Evolutionary conservation across 805 yeast species (phyloP).

Genomic region (Yarrowia sp.): DNA sequence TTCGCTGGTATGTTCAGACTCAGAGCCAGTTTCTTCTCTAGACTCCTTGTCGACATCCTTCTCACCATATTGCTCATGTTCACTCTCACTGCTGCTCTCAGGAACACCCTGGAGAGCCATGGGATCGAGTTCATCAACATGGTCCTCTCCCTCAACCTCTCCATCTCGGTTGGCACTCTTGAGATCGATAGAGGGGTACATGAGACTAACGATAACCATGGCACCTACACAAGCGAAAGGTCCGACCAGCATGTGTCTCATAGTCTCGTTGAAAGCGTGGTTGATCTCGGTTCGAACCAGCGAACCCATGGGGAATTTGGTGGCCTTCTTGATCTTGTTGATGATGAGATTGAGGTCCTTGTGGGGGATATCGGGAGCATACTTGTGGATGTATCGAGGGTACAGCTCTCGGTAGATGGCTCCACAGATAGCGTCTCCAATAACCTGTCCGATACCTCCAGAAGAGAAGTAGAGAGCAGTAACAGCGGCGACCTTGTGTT

Average conservation of each 20-base stretch:
- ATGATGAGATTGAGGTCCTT: slow-evolving; percentile 19
- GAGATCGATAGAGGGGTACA: slow-evolving; percentile 15
- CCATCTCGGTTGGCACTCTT: not conserved
- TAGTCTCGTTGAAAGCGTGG: slow-evolving; percentile 31
- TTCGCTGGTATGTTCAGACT: not conserved
- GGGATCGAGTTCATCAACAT: not conserved
- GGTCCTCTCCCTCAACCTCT: not conserved
- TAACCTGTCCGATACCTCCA: slow-evolving; percentile 20
- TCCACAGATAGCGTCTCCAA: slow-evolving; percentile 26
- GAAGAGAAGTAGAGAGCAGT: slow-evolving; percentile 13
- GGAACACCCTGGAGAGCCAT: slow-evolving; percentile 1
- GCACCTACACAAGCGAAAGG: slow-evolving; percentile 26
- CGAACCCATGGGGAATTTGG: slow-evolving; percentile 33
- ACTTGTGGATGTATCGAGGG: slow-evolving; percentile 32
- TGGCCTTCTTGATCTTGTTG: slow-evolving; percentile 34
- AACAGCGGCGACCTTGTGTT: slow-evolving; percentile 23
- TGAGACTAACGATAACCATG: slow-evolving; percentile 14
- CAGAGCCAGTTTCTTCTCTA: not conserved
- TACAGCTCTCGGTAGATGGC: slow-evolving; percentile 27
- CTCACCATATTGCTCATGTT: not conserved
- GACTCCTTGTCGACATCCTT: not conserved
- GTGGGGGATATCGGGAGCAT: slow-evolving; percentile 19
- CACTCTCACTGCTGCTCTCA: not conserved
- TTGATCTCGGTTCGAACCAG: slow-evolving; percentile 24
- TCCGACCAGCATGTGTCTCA: slow-evolving; percentile 25